Conservation (phyloP, 148 eudicot species). For the Talinum fruticosum region DNA sequence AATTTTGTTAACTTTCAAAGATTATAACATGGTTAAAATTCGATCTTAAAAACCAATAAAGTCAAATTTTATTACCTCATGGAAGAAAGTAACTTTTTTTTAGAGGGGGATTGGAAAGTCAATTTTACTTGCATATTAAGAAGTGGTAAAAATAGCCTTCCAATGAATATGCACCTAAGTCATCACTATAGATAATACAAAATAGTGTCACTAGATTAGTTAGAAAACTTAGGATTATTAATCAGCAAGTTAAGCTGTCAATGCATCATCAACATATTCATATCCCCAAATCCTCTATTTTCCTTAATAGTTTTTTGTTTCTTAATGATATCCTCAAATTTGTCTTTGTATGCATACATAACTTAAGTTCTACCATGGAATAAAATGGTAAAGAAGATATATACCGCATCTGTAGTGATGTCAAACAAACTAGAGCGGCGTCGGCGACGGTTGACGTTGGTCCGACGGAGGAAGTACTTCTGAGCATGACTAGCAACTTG, state of each 20-base stretch:
- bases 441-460: constrained; percentile 58
- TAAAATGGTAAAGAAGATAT: background rate
- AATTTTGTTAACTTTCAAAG: too few relatives aligned
- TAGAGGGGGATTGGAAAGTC: background rate
- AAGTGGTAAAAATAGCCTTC: background rate
- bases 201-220: background rate
- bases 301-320: too few relatives aligned
- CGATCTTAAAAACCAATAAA: too few relatives aligned
- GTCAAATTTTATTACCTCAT: too few relatives aligned
- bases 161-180: background rate
- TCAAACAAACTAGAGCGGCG: constrained; percentile 89
- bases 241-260: background rate
- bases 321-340: too few relatives aligned
- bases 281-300: background rate
- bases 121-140: background rate
- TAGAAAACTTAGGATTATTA: too few relatives aligned
- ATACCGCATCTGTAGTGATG: constrained; percentile 71
- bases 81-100: too few relatives aligned
- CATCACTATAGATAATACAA: background rate
- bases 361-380: too few relatives aligned
- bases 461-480: constrained; percentile 1
- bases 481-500: constrained; percentile 27
- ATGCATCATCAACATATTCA: background rate
- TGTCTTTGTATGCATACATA: too few relatives aligned
- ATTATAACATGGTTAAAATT: too few relatives aligned